phyloP scores from a whole-genome alignment of 257 asterid species.

The Fraxinus americana region DNA sequence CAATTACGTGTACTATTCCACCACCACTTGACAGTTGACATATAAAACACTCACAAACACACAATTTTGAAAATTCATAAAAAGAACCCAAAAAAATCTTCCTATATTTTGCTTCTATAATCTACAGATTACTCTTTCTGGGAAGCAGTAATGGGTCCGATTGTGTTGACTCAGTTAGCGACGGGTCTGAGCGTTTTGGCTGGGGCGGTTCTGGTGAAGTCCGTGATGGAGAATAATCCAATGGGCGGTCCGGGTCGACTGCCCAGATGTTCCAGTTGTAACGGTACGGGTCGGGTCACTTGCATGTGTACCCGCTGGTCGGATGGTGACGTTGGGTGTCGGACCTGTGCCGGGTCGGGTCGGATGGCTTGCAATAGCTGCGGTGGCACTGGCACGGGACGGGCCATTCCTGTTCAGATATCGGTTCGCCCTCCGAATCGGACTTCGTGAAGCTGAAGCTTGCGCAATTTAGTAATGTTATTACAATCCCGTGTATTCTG shows the following conservation, averaged over 20 bases:
- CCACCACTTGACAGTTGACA: not conserved
- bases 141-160: slow-evolving; percentile 60
- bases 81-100: not conserved
- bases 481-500: not conserved
- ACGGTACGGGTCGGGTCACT: slow-evolving; percentile 84
- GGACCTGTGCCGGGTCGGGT: slow-evolving; percentile 92
- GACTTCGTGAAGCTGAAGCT: slow-evolving; percentile 30
- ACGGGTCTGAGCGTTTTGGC: slow-evolving; percentile 47
- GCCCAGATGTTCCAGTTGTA: slow-evolving; percentile 76
- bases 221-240: slow-evolving; percentile 57
- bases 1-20: not conserved
- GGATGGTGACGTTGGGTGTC: slow-evolving; percentile 87
- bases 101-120: not conserved
- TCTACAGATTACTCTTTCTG: not conserved
- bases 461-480: not conserved
- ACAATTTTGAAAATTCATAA: not conserved
- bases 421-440: slow-evolving; percentile 58
- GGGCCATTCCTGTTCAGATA: slow-evolving; percentile 86
- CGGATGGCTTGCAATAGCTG: slow-evolving; percentile 85
- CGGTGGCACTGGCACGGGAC: slow-evolving; percentile 91
- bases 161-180: slow-evolving; percentile 47
- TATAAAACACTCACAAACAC: not conserved
- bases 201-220: slow-evolving; percentile 66
- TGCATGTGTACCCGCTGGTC: slow-evolving; percentile 95
- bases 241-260: slow-evolving; percentile 75